Evolutionary conservation across 2,329 filamentous ascomycete genomes (phyloP).

Genomic region (Thelonectria rubi): DNA sequence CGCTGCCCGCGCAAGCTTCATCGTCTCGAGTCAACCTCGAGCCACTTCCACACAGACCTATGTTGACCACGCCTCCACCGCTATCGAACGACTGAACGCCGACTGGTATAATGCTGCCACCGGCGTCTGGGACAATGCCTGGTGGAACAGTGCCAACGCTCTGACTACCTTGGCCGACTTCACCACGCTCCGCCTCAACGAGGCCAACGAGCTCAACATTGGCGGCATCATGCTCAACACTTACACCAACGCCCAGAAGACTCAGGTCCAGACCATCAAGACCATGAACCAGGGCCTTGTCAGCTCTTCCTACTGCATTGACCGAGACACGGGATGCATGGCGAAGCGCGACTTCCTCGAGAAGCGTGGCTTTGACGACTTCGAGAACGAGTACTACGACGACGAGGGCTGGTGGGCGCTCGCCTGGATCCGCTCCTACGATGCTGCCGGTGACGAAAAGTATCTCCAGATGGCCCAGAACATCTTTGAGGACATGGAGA

Average conservation of each 20-base stretch:
- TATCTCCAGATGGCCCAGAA: slow-evolving; percentile 63
- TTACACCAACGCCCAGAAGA: slow-evolving; percentile 55
- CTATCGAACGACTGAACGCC: slow-evolving; percentile 58
- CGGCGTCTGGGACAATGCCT: slow-evolving; percentile 72
- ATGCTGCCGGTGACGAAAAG: slow-evolving; percentile 59
- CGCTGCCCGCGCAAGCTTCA: slow-evolving; percentile 32
- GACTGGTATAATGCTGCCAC: slow-evolving; percentile 67
- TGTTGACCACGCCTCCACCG: slow-evolving; percentile 44
- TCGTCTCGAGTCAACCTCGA: slow-evolving; percentile 28
- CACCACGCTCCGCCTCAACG: slow-evolving; percentile 46
- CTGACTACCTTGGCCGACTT: slow-evolving; percentile 70
- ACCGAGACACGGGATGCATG: slow-evolving; percentile 42
- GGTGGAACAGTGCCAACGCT: slow-evolving; percentile 79
- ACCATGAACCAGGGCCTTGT: slow-evolving; percentile 50
- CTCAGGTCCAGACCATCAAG: slow-evolving; percentile 51
- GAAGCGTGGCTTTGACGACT: slow-evolving; percentile 50
- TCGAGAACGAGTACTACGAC: slow-evolving; percentile 65
- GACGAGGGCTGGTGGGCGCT: slow-evolving; percentile 73
- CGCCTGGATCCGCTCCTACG: slow-evolving; percentile 65
- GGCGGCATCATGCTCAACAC: slow-evolving; percentile 55
- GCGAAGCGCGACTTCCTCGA: slow-evolving; percentile 47
- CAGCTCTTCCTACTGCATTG: slow-evolving; percentile 50
- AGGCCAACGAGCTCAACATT: slow-evolving; percentile 51
- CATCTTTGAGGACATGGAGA: slow-evolving; percentile 66
- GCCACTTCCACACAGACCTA: slow-evolving; percentile 43